These are phyloP conservation scores for Anethum foeniculum DNA, from an alignment of 140 eudicot species.

Conservation along the genomic window DNA sequence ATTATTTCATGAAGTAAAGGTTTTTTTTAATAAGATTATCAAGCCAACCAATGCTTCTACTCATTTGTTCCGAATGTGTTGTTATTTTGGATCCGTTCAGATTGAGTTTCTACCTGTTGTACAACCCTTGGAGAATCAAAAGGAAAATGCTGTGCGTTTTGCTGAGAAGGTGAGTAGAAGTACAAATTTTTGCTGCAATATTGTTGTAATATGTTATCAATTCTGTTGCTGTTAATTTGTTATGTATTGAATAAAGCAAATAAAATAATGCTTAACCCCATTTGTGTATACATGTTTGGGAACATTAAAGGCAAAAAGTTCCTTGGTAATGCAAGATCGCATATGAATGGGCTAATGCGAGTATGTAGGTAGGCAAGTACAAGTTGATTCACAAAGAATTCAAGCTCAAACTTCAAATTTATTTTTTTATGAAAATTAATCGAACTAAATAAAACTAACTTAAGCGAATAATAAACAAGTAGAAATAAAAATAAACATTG, in stretches of 20 bases:
- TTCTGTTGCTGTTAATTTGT: not conserved
- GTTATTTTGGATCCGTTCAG: slow-evolving; percentile 27
- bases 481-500: not conserved
- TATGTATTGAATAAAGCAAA: not conserved
- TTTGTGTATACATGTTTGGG: not conserved
- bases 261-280: not conserved
- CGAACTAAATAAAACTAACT: not conserved
- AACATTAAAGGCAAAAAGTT: not conserved
- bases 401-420: not conserved
- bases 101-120: slow-evolving; percentile 89
- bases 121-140: slow-evolving; percentile 54
- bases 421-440: not conserved
- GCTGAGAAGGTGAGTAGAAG: slow-evolving; percentile 69
- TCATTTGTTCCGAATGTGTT: slow-evolving; percentile 1
- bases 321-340: not conserved
- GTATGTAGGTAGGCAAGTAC: not conserved
- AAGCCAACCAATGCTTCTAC: not conserved
- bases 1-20: not conserved
- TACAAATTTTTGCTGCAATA: not conserved
- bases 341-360: not conserved
- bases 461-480: not conserved
- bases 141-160: slow-evolving; percentile 57
- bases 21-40: not conserved
- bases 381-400: not conserved
- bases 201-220: not conserved